These are phyloP conservation scores for Flammula alnicola DNA, from an alignment of 1,284 basidiomycete genomes.

Conservation along the genomic window DNA sequence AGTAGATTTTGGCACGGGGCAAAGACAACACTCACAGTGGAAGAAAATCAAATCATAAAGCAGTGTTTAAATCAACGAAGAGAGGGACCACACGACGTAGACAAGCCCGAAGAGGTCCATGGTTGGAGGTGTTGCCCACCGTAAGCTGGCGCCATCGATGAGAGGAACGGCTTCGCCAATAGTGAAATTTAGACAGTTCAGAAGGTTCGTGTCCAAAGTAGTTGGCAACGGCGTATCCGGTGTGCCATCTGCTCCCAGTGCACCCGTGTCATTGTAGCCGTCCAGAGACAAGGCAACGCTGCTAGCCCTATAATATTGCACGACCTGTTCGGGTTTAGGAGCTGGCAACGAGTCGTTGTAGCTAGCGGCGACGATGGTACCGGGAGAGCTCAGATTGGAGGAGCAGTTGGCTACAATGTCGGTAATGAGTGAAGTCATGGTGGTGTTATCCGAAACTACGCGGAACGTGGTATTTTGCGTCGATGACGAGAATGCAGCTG, in stretches of 20 bases:
- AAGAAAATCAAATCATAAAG: too few species aligned
- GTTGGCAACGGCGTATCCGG: constrained; percentile 55
- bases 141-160: constrained; percentile 24
- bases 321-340: constrained; percentile 53
- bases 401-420: constrained; percentile 54
- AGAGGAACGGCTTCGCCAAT: constrained; percentile 35
- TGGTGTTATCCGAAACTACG: constrained; percentile 62
- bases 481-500: constrained; percentile 54
- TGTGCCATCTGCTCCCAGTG: constrained; percentile 42
- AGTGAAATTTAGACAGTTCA: constrained; percentile 56
- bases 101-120: constrained; percentile 28
- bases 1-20: too few species aligned
- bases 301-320: constrained; percentile 66
- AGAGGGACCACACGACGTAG: constrained; percentile 27
- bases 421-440: constrained; percentile 51
- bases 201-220: constrained; percentile 49
- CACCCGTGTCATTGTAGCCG: constrained; percentile 66
- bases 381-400: constrained; percentile 22
- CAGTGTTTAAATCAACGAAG: constrained; percentile 16
- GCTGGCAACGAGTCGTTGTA: constrained; percentile 33
- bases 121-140: constrained; percentile 23
- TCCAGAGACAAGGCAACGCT: constrained; percentile 58
- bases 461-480: constrained; percentile 54
- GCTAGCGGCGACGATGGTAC: constrained; percentile 22
- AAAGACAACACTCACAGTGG: too few species aligned